Evolutionary conservation across 441 rosid species (phyloP), one percentile per base, ranked within the genome.

Genomic region (Pelargonium australe): DNA sequence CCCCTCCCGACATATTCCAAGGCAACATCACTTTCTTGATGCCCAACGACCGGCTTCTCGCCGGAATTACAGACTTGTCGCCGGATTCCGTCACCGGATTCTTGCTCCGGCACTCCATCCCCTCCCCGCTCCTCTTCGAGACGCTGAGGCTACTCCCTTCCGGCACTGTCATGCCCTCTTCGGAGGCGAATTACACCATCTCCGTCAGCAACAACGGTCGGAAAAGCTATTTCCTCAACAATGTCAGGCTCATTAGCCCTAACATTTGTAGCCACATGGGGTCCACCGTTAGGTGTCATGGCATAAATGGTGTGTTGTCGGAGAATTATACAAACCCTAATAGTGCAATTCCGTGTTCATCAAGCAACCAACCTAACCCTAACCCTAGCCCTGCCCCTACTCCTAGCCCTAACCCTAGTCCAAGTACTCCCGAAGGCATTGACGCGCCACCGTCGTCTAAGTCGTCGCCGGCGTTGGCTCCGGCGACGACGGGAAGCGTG

Each of bases 71-170:
- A 14, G 63, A 70, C 17, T 63, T 85, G 43, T 68, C 73, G 2
- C 77, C 72, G 23, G 64, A 70, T 13, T 67, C 79, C 1, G 75
- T 89, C 47, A 23, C 82, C 1, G 78, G 73, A 11, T 90, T 92
- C 78, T 76, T 90, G 78, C 83, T 88, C 65, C 91, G 85, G 28
- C 96, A 92, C 77, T 85, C 95, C 0, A 80, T 92, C 69, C 91
- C 95, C 4, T 85, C 91, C 0, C 87, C 90, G 49, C 77, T 92
- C 74, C 85, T 79, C 45, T 86, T 88, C 2, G 88, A 89, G 47
- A 77, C 86, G 60, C 86, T 92, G 4, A 47, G 43, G 45, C 86
- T 71, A 66, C 72, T 89, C 51, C 96, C 95, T 7, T 78, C 84
- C 0, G 89, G 86, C 10, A 83, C 95, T 2, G 11, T 79, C 19